A percentile compares a stretch with the other conserved stretches of the same genome.
Evolutionary conservation across 768 basidiomycete species (phyloP).

Genomic region (Serendipita indica): DNA sequence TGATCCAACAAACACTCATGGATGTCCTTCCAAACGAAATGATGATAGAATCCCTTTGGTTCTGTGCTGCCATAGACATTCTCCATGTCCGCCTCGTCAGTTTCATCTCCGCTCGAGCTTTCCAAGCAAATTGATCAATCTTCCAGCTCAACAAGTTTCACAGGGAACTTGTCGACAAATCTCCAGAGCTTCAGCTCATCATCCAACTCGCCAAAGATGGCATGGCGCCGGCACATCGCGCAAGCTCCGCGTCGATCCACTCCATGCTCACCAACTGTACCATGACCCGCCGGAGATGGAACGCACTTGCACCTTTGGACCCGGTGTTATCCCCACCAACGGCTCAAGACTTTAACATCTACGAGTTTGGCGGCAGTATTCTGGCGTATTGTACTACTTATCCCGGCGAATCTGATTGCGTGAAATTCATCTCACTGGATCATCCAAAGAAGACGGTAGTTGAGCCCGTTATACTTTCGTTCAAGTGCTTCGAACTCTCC

Average conservation of each 20-base stretch:
- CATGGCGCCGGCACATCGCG: background rate
- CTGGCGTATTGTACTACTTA: background rate
- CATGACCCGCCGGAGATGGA: background rate
- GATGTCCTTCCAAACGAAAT: slow-evolving; percentile 2
- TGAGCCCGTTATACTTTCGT: background rate
- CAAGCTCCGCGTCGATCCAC: background rate
- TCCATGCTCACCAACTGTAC: background rate
- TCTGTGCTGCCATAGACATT: background rate
- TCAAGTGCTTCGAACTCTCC: slow-evolving; percentile 2
- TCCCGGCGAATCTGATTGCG: slow-evolving; percentile 4
- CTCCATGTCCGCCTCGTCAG: background rate
- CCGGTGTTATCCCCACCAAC: background rate
- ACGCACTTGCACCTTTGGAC: background rate
- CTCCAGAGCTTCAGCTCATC: background rate
- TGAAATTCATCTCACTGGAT: background rate
- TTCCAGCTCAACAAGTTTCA: background rate
- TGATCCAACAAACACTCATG: too few species aligned
- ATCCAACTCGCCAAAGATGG: slow-evolving; percentile 4
- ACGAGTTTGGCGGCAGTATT: background rate
- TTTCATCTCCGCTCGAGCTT: background rate
- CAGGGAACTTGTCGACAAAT: background rate
- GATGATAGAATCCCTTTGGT: background rate
- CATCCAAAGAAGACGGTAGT: background rate
- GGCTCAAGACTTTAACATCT: background rate
- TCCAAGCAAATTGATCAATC: background rate